Evolutionary conservation across 306 rosid genomes (phyloP), one percentile per base, ranked within the genome.

Genomic region (Vigna nakashimae): DNA sequence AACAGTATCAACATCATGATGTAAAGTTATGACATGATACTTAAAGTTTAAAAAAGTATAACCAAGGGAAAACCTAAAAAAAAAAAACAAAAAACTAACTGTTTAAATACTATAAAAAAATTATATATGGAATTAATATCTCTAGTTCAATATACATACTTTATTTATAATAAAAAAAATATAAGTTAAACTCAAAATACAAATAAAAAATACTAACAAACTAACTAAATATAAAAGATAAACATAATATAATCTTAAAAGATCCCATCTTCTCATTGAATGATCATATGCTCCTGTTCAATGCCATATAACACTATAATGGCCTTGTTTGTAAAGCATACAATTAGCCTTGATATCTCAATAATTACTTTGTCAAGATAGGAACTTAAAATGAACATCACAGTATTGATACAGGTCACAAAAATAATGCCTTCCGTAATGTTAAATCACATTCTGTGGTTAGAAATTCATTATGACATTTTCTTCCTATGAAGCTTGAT

Each of bases 271-370:
- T 53, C 76, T 46, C 72, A 28, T 80, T 71, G 78, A 83, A 74
- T 79, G 75, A 53, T 65, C 77, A 56, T 32, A 66, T 66, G 62
- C 46, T 36, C 63, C 38, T 50, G 78, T 51, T 59, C 36, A n/a
- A 26, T 65, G 24, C 32, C 20, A 63, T 15, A 63, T 65, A 28
- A 48, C 40, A 10, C 81, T 60, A 51, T 64, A 28, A 56, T 55
- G 52, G 9, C 65, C 36, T 53, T 66, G 38, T 46, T 20, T 22
- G 22, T 30, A 43, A 63, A 79, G 74, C 80, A 69, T 30, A 74
- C 16, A 74, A 67, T 48, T 34, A 74, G 68, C 62, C 60, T 73
- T 50, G 12, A 79, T 13, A 63, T 53, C 59, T 83, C 55, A 71
- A 82, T 13, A 77, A 79, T 65, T 57, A 56, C 32, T 24, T 46